Conservation (phyloP, 2,329 filamentous ascomycete species). For the Helotiales sp. region DNA sequence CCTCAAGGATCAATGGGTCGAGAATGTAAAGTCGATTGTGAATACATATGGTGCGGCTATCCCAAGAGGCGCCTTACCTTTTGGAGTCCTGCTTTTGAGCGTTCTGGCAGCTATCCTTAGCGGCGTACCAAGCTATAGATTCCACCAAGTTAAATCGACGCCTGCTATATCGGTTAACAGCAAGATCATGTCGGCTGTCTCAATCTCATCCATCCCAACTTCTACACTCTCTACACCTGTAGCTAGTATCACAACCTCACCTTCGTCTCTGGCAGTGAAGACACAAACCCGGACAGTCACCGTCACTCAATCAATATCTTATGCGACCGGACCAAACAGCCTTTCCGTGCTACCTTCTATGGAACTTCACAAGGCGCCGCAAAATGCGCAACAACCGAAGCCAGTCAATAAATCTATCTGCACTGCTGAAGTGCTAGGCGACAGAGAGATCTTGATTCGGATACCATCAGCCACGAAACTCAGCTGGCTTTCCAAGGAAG, state of each 20-base stretch:
- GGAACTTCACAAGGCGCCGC: slow-evolving; percentile 31
- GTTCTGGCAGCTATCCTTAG: slow-evolving; percentile 25
- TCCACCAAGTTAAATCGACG: slow-evolving; percentile 20
- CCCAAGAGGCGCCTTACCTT: slow-evolving; percentile 29
- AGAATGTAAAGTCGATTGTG: slow-evolving; percentile 21
- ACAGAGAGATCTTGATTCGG: slow-evolving; percentile 54
- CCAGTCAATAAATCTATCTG: slow-evolving; percentile 39
- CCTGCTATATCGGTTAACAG: slow-evolving; percentile 36
- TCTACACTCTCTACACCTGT: slow-evolving; percentile 6
- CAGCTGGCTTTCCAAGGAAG: slow-evolving; percentile 56
- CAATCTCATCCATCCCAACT: slow-evolving; percentile 17
- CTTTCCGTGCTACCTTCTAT: slow-evolving; percentile 44
- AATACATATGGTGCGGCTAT: slow-evolving; percentile 18
- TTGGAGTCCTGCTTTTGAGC: slow-evolving; percentile 28
- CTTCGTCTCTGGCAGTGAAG: slow-evolving; percentile 27
- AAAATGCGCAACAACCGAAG: slow-evolving; percentile 18
- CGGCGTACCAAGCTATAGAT: slow-evolving; percentile 23
- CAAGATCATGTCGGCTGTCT: slow-evolving; percentile 30
- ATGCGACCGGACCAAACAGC: slow-evolving; percentile 37
- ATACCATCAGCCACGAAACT: slow-evolving; percentile 52
- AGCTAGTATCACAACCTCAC: slow-evolving; percentile 23
- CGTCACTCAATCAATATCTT: slow-evolving; percentile 36
- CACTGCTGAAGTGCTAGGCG: slow-evolving; percentile 46
- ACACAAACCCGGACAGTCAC: slow-evolving; percentile 35
- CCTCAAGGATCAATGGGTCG: slow-evolving; percentile 15